These are phyloP conservation scores for Candida krabiensis DNA, from an alignment of 805 yeast genomes.

Conservation along the genomic window DNA sequence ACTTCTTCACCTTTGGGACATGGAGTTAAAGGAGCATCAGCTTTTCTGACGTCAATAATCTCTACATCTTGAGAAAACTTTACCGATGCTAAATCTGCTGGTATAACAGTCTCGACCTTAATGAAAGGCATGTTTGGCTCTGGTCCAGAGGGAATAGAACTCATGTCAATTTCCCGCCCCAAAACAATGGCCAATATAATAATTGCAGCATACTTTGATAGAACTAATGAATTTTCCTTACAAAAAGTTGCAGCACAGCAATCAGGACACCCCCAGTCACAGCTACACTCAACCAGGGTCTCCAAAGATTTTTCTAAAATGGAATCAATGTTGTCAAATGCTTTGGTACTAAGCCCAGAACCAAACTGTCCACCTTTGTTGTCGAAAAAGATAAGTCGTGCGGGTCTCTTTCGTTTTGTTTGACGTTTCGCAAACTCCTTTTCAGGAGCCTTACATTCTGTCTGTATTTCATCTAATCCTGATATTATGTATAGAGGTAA, in stretches of 20 bases:
- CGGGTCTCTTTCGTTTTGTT: constrained; percentile 76
- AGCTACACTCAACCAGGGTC: constrained; percentile 64
- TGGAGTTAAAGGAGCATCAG: constrained; percentile 18
- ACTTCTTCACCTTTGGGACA: constrained; percentile 24
- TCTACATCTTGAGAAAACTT: constrained; percentile 63
- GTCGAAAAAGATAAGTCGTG: constrained; percentile 81
- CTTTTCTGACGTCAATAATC: constrained; percentile 42
- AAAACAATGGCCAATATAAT: constrained; percentile 63
- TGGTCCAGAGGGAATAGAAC: constrained; percentile 64
- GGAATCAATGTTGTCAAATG: constrained; percentile 74
- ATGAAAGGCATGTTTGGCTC: constrained; percentile 73
- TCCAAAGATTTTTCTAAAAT: constrained; percentile 60
- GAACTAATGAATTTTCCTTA: constrained; percentile 74
- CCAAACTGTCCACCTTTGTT: constrained; percentile 79
- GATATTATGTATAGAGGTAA: constrained; percentile 72
- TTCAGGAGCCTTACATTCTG: constrained; percentile 98
- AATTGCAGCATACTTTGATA: constrained; percentile 84
- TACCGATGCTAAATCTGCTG: constrained; percentile 46
- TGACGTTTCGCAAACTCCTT: constrained; percentile 86
- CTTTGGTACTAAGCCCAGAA: constrained; percentile 75
- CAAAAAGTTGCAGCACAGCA: constrained; percentile 87
- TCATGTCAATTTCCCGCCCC: constrained; percentile 51
- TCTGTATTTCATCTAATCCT: constrained; percentile 74
- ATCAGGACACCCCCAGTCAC: constrained; percentile 69
- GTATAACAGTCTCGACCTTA: constrained; percentile 64